Percentiles rank a stretch among this genome's conserved stretches.
phyloP scores from a whole-genome alignment of 192 early-diverging fungal species.

The Coemansia sp. region DNA sequence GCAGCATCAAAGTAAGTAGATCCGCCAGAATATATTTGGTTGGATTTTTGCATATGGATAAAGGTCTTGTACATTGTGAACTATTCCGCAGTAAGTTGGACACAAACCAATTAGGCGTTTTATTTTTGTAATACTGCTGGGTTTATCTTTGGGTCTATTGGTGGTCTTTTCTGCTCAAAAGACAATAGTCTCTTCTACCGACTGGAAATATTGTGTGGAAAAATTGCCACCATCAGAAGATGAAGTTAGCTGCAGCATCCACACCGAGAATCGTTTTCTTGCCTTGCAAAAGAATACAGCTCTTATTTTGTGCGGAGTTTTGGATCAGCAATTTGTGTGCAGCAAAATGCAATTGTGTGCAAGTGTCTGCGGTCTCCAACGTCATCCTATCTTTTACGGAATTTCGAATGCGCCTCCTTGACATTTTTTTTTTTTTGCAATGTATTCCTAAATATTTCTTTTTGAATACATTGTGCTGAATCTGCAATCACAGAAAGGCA shows the following conservation, averaged over 20 bases:
- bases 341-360: neutral
- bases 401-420: neutral
- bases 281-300: neutral
- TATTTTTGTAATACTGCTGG: neutral
- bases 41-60: neutral
- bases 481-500: neutral
- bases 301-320: neutral
- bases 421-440: neutral
- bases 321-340: neutral
- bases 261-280: neutral
- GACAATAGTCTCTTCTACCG: neutral
- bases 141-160: neutral
- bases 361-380: neutral
- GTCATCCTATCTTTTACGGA: neutral
- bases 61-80: neutral
- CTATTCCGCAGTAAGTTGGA: neutral
- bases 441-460: neutral
- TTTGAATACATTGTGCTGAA: neutral
- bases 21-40: neutral
- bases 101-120: neutral
- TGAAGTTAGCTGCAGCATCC: neutral
- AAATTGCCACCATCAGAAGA: neutral
- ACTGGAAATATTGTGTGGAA: neutral
- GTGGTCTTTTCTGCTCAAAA: neutral
- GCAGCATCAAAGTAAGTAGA: neutral